Base-by-base conservation (phyloP, 257 asterid genomes). In the Plectranthus barbatus region DNA sequence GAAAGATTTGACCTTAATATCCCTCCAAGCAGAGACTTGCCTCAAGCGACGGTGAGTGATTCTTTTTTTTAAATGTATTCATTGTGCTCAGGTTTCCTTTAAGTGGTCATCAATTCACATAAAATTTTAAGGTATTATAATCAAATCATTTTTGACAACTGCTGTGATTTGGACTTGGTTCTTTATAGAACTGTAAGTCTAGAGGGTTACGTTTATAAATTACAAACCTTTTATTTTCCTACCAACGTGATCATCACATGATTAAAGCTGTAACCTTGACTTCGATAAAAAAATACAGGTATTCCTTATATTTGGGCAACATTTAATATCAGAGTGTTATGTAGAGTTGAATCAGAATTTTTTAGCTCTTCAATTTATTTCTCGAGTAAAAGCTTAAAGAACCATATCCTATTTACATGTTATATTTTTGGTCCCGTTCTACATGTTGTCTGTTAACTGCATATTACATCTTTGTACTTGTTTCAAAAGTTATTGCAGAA, bases 1-100 rank as follows among this genome's bases (percentile, higher is more conserved):
- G 95, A 75, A 74, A 83, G 82, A 72, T 77, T 80, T 73, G 90
- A 81, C 68, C 80, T 73, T 49, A 81, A 81, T 80, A 79, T 66
- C 56, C 76, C 87, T 51, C 87, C 85, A 42, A 81, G 72, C 63
- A 84, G 79, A 72, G 82, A 76, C 46, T 68, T 84, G 50, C 45
- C 53, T 55, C 91, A 82, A 62, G 69, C 66, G 60, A 56, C 61
- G 79, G 98, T 90, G 68, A 80, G 96, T 80, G 31, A 49, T 67
- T 70, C 11, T 24, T 44, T 7, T 60, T 31, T 14, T 14, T n/a
- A 54, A 31, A 19, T 48, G 29, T 66, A 14, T 21, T 41, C 45
- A 34, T 20, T 65, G 15, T 57, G 36, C 54, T 42, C 18, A 37
- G 34, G 34, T 42, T 66, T 13, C 55, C 48, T 34, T 65, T 56